A percentile compares a stretch with the other conserved stretches of the same genome.
Evolutionary conservation across 1,284 basidiomycete species (phyloP).

Genomic region (Vanrija sp.): DNA sequence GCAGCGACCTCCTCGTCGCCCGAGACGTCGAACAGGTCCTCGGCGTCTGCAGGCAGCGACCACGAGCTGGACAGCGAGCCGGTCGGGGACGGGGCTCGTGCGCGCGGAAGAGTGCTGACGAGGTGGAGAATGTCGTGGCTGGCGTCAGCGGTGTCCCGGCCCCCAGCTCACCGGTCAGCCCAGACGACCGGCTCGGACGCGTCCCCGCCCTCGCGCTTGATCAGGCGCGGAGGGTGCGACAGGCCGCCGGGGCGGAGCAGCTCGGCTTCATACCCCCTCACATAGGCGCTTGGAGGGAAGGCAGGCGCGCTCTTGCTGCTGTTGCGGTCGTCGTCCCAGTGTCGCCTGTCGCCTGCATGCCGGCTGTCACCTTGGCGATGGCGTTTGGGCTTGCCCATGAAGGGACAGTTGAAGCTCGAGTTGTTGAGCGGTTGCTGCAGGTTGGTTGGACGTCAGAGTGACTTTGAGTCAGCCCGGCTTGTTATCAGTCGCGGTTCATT

Average conservation of each 20-base stretch:
- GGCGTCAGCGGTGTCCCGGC: slow-evolving; percentile 15
- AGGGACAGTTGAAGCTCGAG: too few relatives aligned
- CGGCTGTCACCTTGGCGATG: too few relatives aligned
- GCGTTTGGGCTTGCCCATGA: too few relatives aligned
- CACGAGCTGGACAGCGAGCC: slow-evolving; percentile 45
- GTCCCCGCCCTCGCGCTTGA: background rate
- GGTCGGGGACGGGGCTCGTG: slow-evolving; percentile 5
- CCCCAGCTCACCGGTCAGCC: slow-evolving; percentile 36
- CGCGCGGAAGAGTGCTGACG: slow-evolving; percentile 51
- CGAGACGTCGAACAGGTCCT: slow-evolving; percentile 73
- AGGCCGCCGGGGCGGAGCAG: slow-evolving; percentile 17
- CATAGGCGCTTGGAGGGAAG: slow-evolving; percentile 24
- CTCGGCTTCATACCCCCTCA: slow-evolving; percentile 41
- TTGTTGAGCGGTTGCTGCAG: too few relatives aligned
- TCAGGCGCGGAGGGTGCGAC: too few relatives aligned
- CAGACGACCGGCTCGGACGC: slow-evolving; percentile 20
- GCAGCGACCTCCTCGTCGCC: slow-evolving; percentile 61
- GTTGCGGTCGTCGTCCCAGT: background rate
- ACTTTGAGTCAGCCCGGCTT: too few relatives aligned
- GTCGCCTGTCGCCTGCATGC: background rate
- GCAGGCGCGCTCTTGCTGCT: background rate
- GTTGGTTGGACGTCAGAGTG: too few relatives aligned
- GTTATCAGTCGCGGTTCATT: too few relatives aligned
- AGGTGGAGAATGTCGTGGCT: slow-evolving; percentile 77
- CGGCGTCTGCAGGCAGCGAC: slow-evolving; percentile 75